phyloP scores from a whole-genome alignment of 352 stramenopile genomes.

The Globisporangium abappressorium region DNA sequence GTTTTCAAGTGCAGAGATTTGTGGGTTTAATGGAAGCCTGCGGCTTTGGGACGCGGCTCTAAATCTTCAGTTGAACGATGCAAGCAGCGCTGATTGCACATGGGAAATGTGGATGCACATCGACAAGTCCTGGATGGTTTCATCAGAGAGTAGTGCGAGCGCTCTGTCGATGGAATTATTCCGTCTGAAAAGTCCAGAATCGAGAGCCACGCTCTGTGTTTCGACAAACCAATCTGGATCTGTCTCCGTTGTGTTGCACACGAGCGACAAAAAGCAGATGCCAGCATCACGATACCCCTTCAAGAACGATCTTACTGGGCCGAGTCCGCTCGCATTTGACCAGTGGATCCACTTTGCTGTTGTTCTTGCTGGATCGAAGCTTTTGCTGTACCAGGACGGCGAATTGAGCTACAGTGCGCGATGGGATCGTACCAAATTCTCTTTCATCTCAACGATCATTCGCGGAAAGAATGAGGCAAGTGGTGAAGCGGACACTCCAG shows the following conservation, averaged over 20 bases:
- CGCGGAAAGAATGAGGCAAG: background rate
- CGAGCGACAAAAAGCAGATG: background rate
- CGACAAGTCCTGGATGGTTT: background rate
- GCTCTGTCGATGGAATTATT: conserved; percentile 23
- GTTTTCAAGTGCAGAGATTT: conserved; percentile 17
- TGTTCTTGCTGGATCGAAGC: conserved; percentile 37
- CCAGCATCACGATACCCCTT: background rate
- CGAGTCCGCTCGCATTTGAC: conserved; percentile 8
- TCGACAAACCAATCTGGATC: background rate
- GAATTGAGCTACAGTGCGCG: conserved; percentile 11
- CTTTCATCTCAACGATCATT: background rate
- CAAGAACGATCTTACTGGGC: background rate
- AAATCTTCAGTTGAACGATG: conserved; percentile 19
- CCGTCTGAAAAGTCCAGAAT: conserved; percentile 16
- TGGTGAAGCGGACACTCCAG: background rate
- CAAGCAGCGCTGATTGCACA: conserved; percentile 39
- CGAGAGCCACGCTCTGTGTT: conserved; percentile 15
- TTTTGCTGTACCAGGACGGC: conserved; percentile 43
- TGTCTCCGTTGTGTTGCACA: background rate
- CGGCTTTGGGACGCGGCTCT: conserved; percentile 16
- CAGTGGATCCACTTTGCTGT: conserved; percentile 58
- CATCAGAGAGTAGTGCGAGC: background rate
- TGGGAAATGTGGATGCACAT: conserved; percentile 56
- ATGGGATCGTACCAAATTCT: background rate
- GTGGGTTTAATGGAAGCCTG: conserved; percentile 36